A percentile compares a stretch with the other conserved stretches of the same genome.
These are phyloP conservation scores for Candida cerambycidarum DNA, from an alignment of 805 yeast species.

Conservation along the genomic window DNA sequence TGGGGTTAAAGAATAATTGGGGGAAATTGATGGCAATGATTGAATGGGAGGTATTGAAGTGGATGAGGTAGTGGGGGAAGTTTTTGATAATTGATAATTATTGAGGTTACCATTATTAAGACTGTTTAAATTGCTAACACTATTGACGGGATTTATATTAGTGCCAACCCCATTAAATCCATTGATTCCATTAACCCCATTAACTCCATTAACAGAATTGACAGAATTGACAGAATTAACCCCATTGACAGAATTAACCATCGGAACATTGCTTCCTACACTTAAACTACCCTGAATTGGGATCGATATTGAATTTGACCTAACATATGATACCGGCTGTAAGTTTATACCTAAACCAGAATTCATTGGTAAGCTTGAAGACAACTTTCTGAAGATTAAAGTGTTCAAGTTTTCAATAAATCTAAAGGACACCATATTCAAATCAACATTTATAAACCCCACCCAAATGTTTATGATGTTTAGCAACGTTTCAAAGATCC, in stretches of 20 bases:
- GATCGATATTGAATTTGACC: constrained; percentile 1
- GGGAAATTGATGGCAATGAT: constrained; percentile 1
- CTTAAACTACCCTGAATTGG: background rate
- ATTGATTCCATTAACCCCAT: no score
- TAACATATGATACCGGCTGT: constrained; percentile 1
- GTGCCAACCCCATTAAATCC: no score
- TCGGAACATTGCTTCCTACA: background rate
- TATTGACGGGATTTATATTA: background rate
- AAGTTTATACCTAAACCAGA: background rate
- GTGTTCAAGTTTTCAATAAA: constrained; percentile 3
- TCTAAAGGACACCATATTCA: background rate
- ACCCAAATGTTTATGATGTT: constrained; percentile 14
- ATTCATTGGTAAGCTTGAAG: background rate
- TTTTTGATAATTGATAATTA: constrained; percentile 5
- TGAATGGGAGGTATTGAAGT: background rate
- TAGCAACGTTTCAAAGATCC: constrained; percentile 11
- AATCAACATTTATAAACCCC: constrained; percentile 8
- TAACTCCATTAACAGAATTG: no score
- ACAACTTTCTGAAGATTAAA: constrained; percentile 1
- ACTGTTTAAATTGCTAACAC: constrained; percentile 2
- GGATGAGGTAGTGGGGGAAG: background rate
- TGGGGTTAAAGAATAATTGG: constrained; percentile 1
- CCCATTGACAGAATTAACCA: background rate
- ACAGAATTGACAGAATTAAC: no score
- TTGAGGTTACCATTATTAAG: background rate